Percentiles rank a stretch among this genome's conserved stretches.
These are phyloP conservation scores for Periconia sp. DNA, from an alignment of 2,329 filamentous ascomycete genomes.

Conservation along the genomic window DNA sequence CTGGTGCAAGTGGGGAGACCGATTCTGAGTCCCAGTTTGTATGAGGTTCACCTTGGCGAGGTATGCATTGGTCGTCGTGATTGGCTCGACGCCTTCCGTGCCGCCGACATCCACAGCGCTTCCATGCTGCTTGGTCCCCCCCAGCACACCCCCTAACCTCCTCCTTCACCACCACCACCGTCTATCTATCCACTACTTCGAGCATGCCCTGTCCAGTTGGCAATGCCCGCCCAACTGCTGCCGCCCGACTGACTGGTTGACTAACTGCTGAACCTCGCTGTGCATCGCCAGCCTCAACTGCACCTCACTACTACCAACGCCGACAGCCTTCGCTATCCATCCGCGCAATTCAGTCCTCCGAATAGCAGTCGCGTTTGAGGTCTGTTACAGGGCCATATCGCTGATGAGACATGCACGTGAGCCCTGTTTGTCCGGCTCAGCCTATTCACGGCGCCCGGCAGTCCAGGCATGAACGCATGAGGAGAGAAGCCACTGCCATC, in stretches of 20 bases:
- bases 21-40: constrained; percentile 41
- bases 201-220: constrained; percentile 25
- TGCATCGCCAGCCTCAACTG: constrained; percentile 11
- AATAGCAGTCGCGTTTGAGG: constrained; percentile 35
- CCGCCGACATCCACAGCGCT: constrained; percentile 37
- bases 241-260: constrained; percentile 13
- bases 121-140: constrained; percentile 9
- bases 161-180: constrained; percentile 15
- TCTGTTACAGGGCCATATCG: constrained; percentile 40
- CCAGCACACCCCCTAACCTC: too few relatives aligned
- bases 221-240: constrained; percentile 13
- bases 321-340: constrained; percentile 9
- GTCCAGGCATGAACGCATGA: constrained; percentile 42
- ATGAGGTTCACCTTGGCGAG: constrained; percentile 37
- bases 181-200: constrained; percentile 23
- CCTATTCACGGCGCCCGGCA: constrained; percentile 13
- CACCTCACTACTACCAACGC: constrained; percentile 11
- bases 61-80: constrained; percentile 25
- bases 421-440: constrained; percentile 17
- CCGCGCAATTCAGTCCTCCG: not conserved
- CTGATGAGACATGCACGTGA: constrained; percentile 42
- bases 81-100: constrained; percentile 31
- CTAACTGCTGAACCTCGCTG: constrained; percentile 13
- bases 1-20: constrained; percentile 39
- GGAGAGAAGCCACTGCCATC: constrained; percentile 29